Base-by-base conservation (phyloP, 169 alveolate genomes). In the Babesia gibsoni region DNA sequence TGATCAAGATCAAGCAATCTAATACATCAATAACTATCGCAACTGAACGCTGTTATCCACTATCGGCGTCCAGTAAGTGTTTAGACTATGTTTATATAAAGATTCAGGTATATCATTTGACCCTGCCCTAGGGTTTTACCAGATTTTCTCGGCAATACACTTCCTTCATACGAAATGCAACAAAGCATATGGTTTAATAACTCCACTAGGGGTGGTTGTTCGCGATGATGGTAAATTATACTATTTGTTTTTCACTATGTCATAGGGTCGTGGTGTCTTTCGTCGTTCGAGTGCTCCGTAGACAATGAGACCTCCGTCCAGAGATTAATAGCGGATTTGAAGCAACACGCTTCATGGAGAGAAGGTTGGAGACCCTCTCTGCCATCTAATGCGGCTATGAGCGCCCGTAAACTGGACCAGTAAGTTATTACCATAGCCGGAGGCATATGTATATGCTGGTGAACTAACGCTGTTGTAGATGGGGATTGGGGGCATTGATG, bases 11-110 rank as follows among this genome's bases (percentile, higher is more conserved):
- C 16, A 52, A 77, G 45, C 88, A 86, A 52, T 68, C 67, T 36
- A 89, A 86, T 27, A 72, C 64, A 23, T 65, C 83, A 25, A 86
- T 86, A 22, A 74, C 74, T 48, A 86, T 86, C 67, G 89, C 80
- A 50, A 86, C 92, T 22, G 92, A 86, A 52, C 84, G 84, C 56
- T 86, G 92, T 48, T 54, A 70, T 8, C 92, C 92, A 0, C 57
- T 86, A 20, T 41, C 73, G 3, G 33, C 45, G 45, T 52, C 67
- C 49, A 78, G 84, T 66, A 52, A 59, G 79, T 77, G 22, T 25
- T 49, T 54, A 39, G 58, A 52, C 18, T 65, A 54, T 16, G 43
- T 41, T 57, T 45, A 58, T 54, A 73, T 54, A 2, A 20, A 27
- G 57, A 46, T 42, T 68, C 65, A 81, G 84, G 69, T 16, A 52